Conservation (phyloP, 352 stramenopile genomes). For the Phytophthora fragariaefolia region DNA sequence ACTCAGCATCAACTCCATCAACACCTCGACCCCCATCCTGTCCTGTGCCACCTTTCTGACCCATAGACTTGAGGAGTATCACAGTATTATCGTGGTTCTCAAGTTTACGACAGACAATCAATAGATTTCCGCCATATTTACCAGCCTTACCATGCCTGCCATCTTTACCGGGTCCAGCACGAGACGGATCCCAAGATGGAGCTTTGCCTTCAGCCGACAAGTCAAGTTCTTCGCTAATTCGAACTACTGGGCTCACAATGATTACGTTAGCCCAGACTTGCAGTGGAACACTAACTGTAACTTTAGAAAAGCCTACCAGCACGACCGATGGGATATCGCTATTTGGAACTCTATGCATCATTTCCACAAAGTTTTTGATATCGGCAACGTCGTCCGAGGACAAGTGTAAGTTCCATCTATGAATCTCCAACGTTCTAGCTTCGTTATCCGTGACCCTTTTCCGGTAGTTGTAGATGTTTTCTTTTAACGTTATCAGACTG, state of each 20-base stretch:
- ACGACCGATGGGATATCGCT: constrained; percentile 3
- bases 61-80: background rate
- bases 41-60: constrained; percentile 8
- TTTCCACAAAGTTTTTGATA: constrained; percentile 7
- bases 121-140: background rate
- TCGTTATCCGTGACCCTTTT: background rate
- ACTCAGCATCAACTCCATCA: background rate
- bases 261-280: constrained; percentile 8
- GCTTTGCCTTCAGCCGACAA: constrained; percentile 1
- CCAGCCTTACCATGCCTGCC: background rate
- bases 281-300: background rate
- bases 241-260: constrained; percentile 8
- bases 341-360: background rate
- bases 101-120: background rate
- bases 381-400: background rate
- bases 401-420: constrained; percentile 7
- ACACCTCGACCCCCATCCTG: constrained; percentile 4
- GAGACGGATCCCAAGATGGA: background rate
- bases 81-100: background rate
- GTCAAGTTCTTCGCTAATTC: background rate
- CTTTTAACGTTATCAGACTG: background rate
- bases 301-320: background rate
- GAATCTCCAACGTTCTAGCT: background rate
- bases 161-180: constrained; percentile 7
- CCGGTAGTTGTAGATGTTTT: background rate